Evolutionary conservation across 352 stramenopile genomes (phyloP), one percentile per base, ranked within the genome.

Genomic region (Globisporangium carolinianum): DNA sequence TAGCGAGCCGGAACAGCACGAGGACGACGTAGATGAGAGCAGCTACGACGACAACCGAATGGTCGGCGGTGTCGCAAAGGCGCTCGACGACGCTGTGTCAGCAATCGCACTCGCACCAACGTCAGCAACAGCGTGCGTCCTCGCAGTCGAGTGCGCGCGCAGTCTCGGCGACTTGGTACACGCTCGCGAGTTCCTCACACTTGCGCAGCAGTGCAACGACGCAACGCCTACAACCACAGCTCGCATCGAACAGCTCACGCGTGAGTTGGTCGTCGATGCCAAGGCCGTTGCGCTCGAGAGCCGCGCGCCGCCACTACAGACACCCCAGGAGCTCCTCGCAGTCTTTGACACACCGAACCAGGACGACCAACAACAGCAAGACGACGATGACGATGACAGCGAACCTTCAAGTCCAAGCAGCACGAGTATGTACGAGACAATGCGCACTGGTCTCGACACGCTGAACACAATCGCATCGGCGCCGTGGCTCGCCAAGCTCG

Each of bases 91-190:
- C 37, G 57, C 73, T 4, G 17, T 59, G 3, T 49, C 58, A 5
- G 61, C 70, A 12, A 65, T 73, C 45, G 5, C 54, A n/a, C 32
- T 67, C 17, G 61, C 58, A 5, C 50, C 61, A 0, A n/a, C 9
- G 0, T 38, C 17, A 1, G 43, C n/a, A 4, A 39, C 55, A n/a
- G 64, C 60, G 5, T 66, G 73, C 14, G 66, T 74, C 15, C 55
- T 86, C 1, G 71, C 71, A 0, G 71, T 71, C 0, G 73, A 79
- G 39, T 73, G 73, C 46, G 62, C 65, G 18, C 73, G 75, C 11
- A 72, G 66, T 52, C 60, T 86, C 7, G 75, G 73, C 11, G 61
- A 73, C 37, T 53, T 64, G 10, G n/a, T 57, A 0, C 47, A 73
- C 10, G 73, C 75, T 7, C 63, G 68, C 11, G 58, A 71, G 32